Evolutionary conservation across 2,329 filamentous ascomycete genomes (phyloP).

Genomic region (Phaeophleospora eucalypticola): DNA sequence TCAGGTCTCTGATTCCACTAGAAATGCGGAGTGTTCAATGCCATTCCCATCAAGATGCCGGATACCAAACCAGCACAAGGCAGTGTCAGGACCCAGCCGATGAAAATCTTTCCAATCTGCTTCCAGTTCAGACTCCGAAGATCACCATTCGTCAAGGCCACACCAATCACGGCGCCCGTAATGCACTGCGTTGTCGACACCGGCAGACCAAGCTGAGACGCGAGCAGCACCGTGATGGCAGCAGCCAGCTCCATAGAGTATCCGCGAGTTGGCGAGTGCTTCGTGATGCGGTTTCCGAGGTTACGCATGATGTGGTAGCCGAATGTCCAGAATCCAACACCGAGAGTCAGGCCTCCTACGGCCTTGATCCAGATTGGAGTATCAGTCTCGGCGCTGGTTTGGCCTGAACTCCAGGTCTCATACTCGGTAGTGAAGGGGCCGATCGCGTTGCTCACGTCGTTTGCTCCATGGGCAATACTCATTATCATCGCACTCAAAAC

Average conservation of each 20-base stretch:
- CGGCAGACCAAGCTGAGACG: conserved; percentile 57
- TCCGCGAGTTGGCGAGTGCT: conserved; percentile 56
- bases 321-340: conserved; percentile 56
- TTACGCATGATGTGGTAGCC: conserved; percentile 61
- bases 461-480: conserved; percentile 64
- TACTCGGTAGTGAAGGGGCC: conserved; percentile 60
- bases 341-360: conserved; percentile 50
- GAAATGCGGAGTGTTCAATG: too few species aligned
- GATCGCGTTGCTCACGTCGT: conserved; percentile 57
- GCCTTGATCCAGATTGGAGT: conserved; percentile 59
- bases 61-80: conserved; percentile 46
- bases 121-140: conserved; percentile 58
- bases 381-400: conserved; percentile 38
- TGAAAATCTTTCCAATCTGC: conserved; percentile 57
- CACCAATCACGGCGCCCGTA: conserved; percentile 56
- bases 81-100: conserved; percentile 57
- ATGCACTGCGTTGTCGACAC: conserved; percentile 62
- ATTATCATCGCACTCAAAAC: conserved; percentile 64
- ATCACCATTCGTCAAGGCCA: conserved; percentile 56
- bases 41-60: background rate
- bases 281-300: conserved; percentile 55
- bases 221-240: conserved; percentile 58
- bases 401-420: conserved; percentile 52
- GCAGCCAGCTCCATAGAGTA: conserved; percentile 57
- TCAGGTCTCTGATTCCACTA: too few species aligned